Percentiles rank a stretch among this genome's conserved stretches.
These are phyloP conservation scores for Ophiostoma sp. DNA, from an alignment of 2,329 filamentous ascomycete genomes.

Conservation along the genomic window DNA sequence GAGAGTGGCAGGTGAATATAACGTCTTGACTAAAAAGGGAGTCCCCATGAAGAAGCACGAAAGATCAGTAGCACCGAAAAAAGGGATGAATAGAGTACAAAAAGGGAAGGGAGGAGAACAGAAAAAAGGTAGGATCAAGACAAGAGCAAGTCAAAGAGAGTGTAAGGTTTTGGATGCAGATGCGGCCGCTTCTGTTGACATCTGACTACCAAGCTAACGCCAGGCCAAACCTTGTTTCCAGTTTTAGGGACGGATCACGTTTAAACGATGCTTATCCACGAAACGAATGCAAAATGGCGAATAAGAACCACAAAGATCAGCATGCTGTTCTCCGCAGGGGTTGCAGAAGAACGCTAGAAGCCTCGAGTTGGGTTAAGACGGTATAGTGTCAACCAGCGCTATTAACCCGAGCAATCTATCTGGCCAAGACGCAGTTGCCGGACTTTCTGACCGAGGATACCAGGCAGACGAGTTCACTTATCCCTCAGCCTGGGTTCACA, in stretches of 20 bases:
- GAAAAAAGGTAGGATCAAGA: background rate
- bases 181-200: constrained; percentile 5
- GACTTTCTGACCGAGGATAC: background rate
- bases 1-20: background rate
- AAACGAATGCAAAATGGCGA: background rate
- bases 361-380: background rate
- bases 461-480: background rate
- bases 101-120: background rate
- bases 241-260: background rate
- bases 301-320: background rate
- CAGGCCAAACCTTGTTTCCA: constrained; percentile 2
- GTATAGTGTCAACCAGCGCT: background rate
- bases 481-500: background rate
- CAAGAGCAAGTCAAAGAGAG: background rate
- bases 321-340: background rate
- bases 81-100: background rate
- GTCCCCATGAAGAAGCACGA: background rate
- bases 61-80: background rate
- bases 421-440: constrained; percentile 6
- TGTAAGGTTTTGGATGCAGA: background rate
- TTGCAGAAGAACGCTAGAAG: background rate
- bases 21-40: background rate
- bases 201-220: constrained; percentile 1
- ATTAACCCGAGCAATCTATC: constrained; percentile 3
- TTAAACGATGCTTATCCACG: constrained; percentile 7